Percentiles rank a stretch among this genome's conserved stretches.
phyloP scores from a whole-genome alignment of 1,139 yeast genomes.

The Lipomyces yarrowii region DNA sequence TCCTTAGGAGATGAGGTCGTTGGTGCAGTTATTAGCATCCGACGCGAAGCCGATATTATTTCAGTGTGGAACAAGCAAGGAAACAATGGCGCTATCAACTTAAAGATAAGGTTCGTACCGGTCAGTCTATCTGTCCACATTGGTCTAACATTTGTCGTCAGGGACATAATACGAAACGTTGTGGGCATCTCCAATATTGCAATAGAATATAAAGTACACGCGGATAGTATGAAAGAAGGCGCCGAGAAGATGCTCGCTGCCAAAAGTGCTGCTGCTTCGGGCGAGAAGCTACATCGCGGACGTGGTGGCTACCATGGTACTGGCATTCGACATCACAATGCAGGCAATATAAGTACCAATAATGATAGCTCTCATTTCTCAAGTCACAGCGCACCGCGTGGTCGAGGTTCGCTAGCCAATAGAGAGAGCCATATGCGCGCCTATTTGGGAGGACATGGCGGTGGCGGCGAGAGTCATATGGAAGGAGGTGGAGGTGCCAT shows the following conservation, averaged over 20 bases:
- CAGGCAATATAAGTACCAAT: not conserved
- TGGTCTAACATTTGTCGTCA: not conserved
- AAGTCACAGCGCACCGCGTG: not conserved
- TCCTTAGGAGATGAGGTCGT: conserved; percentile 40
- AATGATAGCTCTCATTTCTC: not conserved
- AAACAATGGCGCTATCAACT: conserved; percentile 26
- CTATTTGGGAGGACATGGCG: not conserved
- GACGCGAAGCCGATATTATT: conserved; percentile 43
- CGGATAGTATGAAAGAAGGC: conserved; percentile 40
- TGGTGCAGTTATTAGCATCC: conserved; percentile 44
- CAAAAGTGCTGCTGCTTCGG: conserved; percentile 8
- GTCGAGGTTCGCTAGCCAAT: not conserved
- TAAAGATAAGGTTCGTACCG: conserved; percentile 31
- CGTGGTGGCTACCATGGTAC: conserved; percentile 5
- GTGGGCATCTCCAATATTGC: conserved; percentile 36
- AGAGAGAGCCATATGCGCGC: not conserved
- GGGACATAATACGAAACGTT: conserved; percentile 34
- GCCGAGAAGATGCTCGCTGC: conserved; percentile 32
- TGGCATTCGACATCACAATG: not conserved
- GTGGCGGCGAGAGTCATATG: not conserved
- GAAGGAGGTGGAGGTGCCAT: conserved; percentile 6
- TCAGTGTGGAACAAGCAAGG: conserved; percentile 41
- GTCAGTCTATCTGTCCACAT: not conserved
- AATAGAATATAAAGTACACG: conserved; percentile 40
- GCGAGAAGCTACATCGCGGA: conserved; percentile 8